Base-by-base conservation (phyloP, 2,329 filamentous ascomycete genomes). In the Penicillium olsonii region DNA sequence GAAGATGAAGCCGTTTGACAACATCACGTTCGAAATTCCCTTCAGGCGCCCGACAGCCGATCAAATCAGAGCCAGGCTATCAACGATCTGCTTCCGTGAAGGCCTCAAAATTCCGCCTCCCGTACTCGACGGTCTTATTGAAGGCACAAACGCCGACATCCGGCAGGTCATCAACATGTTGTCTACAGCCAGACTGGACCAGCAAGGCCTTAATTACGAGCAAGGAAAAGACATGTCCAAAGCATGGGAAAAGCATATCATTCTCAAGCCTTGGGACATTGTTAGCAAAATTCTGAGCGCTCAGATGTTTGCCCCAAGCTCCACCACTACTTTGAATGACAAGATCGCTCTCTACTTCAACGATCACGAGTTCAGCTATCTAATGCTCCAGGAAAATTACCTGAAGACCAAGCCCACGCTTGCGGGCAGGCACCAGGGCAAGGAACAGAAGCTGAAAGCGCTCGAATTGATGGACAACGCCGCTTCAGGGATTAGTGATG, bases 311-410 rank as follows among this genome's bases (percentile, higher is more conserved):
- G 81, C 88, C 19, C 81, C 85, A 4, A 84, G 85, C 42, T 95
- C 90, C 72, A 95, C 90, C 59, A 78, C 89, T 3, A 95, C 90
- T 0, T 76, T 99, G 29, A 97, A 97, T 67, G 92, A 99, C 70
- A 99, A 99, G 78, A 94, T 95, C 55, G 92, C 99, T 72, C 83
- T 99, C 1, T 99, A 99, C 71, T 99, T 99, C 78, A 97, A 99
- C 69, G 94, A 99, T 63, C 94, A 99, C 66, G 94, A 99, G 63
- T 95, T 97, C 74, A 96, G 91, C 64, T 94, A 87, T 65, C 78
- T 99, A 45, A 97, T 99, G 94, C 85, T 99, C 39, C 94, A 99
- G 68, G 95, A 99, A 70, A 99, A 99, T 67, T 99, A 99, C 62
- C 79, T 99, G 11, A 87, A 84, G 55, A 91, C 90, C 2, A 89